Conservation (phyloP, 1,284 basidiomycete species). For the Quambalaria eucalypti region DNA sequence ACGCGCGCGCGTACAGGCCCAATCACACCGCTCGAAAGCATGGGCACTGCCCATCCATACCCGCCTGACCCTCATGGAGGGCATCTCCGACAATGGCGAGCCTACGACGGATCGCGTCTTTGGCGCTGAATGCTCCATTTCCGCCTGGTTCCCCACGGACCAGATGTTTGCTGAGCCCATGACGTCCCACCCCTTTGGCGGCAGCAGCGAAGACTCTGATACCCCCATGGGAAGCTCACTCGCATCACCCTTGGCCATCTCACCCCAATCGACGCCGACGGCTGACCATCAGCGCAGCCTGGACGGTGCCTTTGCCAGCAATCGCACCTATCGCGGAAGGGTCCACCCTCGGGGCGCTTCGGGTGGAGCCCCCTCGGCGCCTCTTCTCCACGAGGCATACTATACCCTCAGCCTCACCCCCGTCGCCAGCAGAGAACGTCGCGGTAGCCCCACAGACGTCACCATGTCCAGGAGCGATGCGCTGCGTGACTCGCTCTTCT, state of each 20-base stretch:
- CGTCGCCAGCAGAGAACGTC: conserved; percentile 12
- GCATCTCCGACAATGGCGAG: background rate
- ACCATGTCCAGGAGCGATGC: conserved; percentile 18
- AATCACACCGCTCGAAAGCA: background rate
- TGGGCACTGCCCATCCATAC: conserved; percentile 27
- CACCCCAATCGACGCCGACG: background rate
- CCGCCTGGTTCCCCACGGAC: conserved; percentile 39
- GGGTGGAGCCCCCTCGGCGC: background rate
- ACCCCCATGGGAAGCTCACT: background rate
- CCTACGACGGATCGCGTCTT: conserved; percentile 10
- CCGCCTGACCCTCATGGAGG: conserved; percentile 26
- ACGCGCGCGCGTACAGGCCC: too few species aligned
- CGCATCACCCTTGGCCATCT: background rate
- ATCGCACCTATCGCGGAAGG: conserved; percentile 8
- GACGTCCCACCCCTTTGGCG: background rate
- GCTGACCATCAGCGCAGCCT: background rate
- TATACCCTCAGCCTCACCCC: conserved; percentile 31
- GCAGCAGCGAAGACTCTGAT: background rate
- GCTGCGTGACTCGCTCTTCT: conserved; percentile 25
- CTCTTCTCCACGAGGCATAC: conserved; percentile 28
- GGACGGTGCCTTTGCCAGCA: background rate
- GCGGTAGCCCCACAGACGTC: conserved; percentile 20
- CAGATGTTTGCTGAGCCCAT: conserved; percentile 17
- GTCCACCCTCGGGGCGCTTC: conserved; percentile 8
- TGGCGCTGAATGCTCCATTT: conserved; percentile 25